These are phyloP conservation scores for Cylindrotheca closterium DNA, from an alignment of 108 stramenopile genomes.

Conservation along the genomic window DNA sequence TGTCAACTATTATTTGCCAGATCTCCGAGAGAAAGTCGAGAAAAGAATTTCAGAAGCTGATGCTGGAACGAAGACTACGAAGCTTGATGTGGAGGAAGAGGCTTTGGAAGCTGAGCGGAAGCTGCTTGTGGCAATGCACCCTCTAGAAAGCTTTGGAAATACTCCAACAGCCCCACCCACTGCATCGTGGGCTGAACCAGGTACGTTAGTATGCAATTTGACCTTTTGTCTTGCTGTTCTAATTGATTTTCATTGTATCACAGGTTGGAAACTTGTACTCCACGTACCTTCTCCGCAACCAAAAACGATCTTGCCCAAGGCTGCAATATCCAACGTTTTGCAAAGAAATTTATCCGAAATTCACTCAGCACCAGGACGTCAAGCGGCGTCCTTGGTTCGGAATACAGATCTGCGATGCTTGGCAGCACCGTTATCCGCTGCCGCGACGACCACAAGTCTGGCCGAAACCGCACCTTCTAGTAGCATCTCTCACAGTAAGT, in stretches of 20 bases:
- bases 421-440: conserved; percentile 31
- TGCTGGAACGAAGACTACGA: neutral
- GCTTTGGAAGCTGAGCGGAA: conserved; percentile 41
- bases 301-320: conserved; percentile 34
- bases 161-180: conserved; percentile 7
- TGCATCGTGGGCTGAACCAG: conserved; percentile 51
- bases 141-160: conserved; percentile 12
- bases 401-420: conserved; percentile 36
- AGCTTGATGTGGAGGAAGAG: conserved; percentile 15
- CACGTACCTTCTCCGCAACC: conserved; percentile 18
- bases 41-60: conserved; percentile 5
- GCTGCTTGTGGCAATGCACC: conserved; percentile 41
- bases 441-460: conserved; percentile 44
- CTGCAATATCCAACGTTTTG: conserved; percentile 19
- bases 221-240: conserved; percentile 1
- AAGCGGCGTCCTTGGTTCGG: conserved; percentile 36
- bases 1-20: conserved; percentile 18
- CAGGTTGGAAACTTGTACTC: conserved; percentile 50
- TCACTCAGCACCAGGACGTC: conserved; percentile 46
- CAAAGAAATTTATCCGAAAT: conserved; percentile 44
- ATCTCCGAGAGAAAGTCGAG: conserved; percentile 9
- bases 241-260: neutral
- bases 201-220: conserved; percentile 15
- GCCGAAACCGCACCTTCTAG: conserved; percentile 41
- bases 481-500: conserved; percentile 15